phyloP scores from a whole-genome alignment of 805 yeast species.

The Metschnikowia shivogae region DNA sequence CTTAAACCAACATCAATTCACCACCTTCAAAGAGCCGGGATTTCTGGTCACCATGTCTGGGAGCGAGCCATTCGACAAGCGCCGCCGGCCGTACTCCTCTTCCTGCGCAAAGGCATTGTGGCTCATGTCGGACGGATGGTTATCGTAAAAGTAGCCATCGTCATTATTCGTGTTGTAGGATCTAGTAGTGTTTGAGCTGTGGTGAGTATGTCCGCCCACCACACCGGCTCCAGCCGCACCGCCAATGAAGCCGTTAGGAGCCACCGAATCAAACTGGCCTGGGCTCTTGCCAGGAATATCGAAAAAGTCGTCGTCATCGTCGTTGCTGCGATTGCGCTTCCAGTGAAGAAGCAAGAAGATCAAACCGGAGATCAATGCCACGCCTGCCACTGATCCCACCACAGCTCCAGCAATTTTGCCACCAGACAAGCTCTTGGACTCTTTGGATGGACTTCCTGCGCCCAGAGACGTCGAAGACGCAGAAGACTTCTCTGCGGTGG shows the following conservation, averaged over 20 bases:
- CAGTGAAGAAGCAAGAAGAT: constrained; percentile 41
- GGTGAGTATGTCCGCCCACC: constrained; percentile 15
- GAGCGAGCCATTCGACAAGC: constrained; percentile 52
- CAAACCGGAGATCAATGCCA: constrained; percentile 24
- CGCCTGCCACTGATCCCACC: constrained; percentile 40
- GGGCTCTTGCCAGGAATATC: constrained; percentile 14
- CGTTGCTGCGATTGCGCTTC: constrained; percentile 31
- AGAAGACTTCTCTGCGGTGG: constrained; percentile 7
- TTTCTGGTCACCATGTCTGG: constrained; percentile 47
- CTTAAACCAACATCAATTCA: constrained; percentile 23
- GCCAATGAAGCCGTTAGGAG: constrained; percentile 22
- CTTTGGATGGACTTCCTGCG: constrained; percentile 9
- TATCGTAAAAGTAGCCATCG: constrained; percentile 7
- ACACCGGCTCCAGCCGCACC: constrained; percentile 17
- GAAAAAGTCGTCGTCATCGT: constrained; percentile 37
- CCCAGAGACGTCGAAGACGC: constrained; percentile 5
- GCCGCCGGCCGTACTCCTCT: constrained; percentile 41
- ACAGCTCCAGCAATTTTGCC: constrained; percentile 43
- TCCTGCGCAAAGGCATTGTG: constrained; percentile 5
- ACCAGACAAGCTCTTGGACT: constrained; percentile 22
- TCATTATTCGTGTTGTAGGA: constrained; percentile 16
- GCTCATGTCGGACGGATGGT: constrained; percentile 1
- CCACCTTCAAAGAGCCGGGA: constrained; percentile 49
- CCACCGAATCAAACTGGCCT: constrained; percentile 24
- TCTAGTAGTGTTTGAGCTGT: constrained; percentile 15